These are phyloP conservation scores for Nitzschia sp. DNA, from an alignment of 108 stramenopile genomes.

Conservation along the genomic window DNA sequence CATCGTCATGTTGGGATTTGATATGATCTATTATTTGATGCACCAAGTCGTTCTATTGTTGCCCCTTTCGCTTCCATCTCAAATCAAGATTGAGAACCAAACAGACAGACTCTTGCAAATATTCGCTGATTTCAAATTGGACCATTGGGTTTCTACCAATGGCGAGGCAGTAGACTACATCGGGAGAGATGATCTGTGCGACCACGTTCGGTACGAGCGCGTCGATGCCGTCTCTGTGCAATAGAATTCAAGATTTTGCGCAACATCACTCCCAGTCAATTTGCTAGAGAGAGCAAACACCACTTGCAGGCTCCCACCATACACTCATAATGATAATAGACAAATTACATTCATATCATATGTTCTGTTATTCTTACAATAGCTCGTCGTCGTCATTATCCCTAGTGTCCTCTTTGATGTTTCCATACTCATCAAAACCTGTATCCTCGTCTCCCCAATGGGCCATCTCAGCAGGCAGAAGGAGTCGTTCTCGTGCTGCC, in stretches of 20 bases:
- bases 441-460: slow-evolving; percentile 83
- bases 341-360: not conserved
- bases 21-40: too few species aligned
- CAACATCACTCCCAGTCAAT: too few species aligned
- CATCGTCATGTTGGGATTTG: too few species aligned
- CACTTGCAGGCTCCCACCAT: too few species aligned
- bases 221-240: not conserved
- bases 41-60: too few species aligned
- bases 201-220: not conserved
- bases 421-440: slow-evolving; percentile 82
- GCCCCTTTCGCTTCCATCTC: too few species aligned
- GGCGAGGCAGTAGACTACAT: not conserved
- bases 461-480: slow-evolving; percentile 83
- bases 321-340: not conserved
- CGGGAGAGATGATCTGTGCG: not conserved
- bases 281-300: too few species aligned
- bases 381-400: not conserved
- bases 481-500: slow-evolving; percentile 77
- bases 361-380: not conserved
- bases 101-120: too few species aligned
- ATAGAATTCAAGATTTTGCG: not conserved
- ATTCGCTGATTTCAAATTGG: not conserved
- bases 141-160: not conserved
- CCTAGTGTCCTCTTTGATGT: slow-evolving; percentile 42
- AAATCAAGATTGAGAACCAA: too few species aligned